A percentile compares a stretch with the other conserved stretches of the same genome.
phyloP scores from a whole-genome alignment of 306 rosid genomes.

The Rosa lucieae region DNA sequence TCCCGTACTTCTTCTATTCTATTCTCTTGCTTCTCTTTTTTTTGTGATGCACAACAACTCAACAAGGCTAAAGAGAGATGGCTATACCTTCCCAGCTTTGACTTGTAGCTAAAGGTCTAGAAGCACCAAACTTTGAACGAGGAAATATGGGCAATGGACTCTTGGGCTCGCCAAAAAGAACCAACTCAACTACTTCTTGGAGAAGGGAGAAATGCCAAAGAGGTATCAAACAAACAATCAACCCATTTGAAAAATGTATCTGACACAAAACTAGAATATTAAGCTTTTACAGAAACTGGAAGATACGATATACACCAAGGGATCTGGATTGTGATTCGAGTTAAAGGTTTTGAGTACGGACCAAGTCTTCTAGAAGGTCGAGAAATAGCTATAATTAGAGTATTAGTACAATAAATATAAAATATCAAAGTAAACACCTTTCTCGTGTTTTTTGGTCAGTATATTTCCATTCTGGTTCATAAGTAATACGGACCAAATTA shows the following conservation, averaged over 20 bases:
- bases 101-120: constrained; percentile 36
- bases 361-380: constrained; percentile 45
- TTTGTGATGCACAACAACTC: background rate
- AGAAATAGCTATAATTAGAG: background rate
- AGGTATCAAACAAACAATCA: background rate
- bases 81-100: constrained; percentile 35
- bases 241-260: background rate
- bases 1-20: background rate
- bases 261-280: background rate
- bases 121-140: constrained; percentile 35
- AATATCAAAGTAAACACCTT: background rate
- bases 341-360: background rate
- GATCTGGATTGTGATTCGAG: background rate
- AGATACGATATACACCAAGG: background rate
- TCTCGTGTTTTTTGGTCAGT: background rate
- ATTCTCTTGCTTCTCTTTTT: background rate
- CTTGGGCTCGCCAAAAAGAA: background rate
- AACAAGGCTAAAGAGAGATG: background rate
- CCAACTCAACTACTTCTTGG: constrained; percentile 12
- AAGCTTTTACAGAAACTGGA: background rate
- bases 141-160: constrained; percentile 19
- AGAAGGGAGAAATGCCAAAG: background rate
- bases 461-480: background rate
- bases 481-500: background rate
- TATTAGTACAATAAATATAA: background rate